Evolutionary conservation across 441 rosid species (phyloP), one percentile per base, ranked within the genome.

Genomic region (Pelargonium myrrhifolium): DNA sequence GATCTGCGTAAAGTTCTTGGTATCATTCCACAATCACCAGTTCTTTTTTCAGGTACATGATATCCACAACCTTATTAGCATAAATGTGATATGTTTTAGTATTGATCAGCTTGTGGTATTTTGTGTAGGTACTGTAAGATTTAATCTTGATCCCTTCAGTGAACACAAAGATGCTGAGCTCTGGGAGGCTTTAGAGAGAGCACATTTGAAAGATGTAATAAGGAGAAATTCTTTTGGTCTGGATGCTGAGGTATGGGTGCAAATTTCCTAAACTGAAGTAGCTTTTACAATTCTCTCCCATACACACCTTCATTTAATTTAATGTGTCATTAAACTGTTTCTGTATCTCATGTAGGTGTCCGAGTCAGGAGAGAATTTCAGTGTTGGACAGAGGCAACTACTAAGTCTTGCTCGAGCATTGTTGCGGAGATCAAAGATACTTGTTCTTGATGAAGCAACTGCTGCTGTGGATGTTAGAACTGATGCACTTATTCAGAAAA

Each of bases 401-500:
- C 55, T 92, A 68, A 90, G 98, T 82, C 98, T 92, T 78, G 86
- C 98, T 58, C 92, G 98, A 64, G 98, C 98, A 51, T 77, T 92
- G 72, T 74, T 92, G 69, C 87, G 97, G 66, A 85, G 97, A 77
- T 87, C 98, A n/a, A 90, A 92, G 88, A 90, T 92, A 75, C 98
- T 92, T 71, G 93, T 92, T 49, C 98, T 92, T 45, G 98, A 92
- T 77, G 98, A 92, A 84, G 98, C 98, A 68, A 92, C 98, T 74
- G 97, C 97, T 22, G 95, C 98, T 55, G 98, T 92, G 56, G 98
- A 92, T 71, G 98, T 92, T 26, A 82, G 98, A 76, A 92, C 98
- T 2, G 98, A 92, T 75, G 92, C 93, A 69, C 90, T 92, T 71
- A 88, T 92, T 70, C 98, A 92, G 82, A 90, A 86, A 79, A 90